A percentile compares a stretch with the other conserved stretches of the same genome.
These are phyloP conservation scores for Phytophthora rubi DNA, from an alignment of 352 stramenopile genomes.

Conservation along the genomic window DNA sequence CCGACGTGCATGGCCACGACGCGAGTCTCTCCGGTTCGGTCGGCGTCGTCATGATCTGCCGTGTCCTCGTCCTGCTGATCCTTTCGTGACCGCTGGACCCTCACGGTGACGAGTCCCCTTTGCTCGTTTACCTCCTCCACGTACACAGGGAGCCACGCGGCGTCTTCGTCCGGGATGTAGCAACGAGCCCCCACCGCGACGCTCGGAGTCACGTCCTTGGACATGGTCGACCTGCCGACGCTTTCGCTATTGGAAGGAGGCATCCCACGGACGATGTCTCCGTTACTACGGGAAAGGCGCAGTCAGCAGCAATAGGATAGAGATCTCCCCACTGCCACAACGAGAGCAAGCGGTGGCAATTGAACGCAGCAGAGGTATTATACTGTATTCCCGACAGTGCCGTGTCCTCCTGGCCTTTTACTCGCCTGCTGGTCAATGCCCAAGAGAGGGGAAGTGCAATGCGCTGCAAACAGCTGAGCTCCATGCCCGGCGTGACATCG, in stretches of 20 bases:
- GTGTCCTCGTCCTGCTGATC: slow-evolving; percentile 37
- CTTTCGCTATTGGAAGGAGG: slow-evolving; percentile 31
- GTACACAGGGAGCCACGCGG: slow-evolving; percentile 76
- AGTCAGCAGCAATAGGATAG: slow-evolving; percentile 2
- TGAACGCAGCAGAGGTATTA: slow-evolving; percentile 9
- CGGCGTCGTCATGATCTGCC: slow-evolving; percentile 28
- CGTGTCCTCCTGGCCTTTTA: slow-evolving; percentile 23
- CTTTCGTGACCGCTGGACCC: slow-evolving; percentile 41
- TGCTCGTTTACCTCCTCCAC: slow-evolving; percentile 68
- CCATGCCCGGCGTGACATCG: slow-evolving; percentile 37
- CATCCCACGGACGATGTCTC: slow-evolving; percentile 15
- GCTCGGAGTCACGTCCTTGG: slow-evolving; percentile 32
- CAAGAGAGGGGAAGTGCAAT: slow-evolving; percentile 43
- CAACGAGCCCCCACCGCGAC: slow-evolving; percentile 69
- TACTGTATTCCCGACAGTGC: slow-evolving; percentile 5
- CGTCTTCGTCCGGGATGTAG: slow-evolving; percentile 72
- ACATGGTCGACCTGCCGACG: slow-evolving; percentile 14
- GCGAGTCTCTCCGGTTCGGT: slow-evolving; percentile 30
- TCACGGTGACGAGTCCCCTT: slow-evolving; percentile 48
- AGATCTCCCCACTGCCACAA: slow-evolving; percentile 4
- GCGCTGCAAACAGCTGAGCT: slow-evolving; percentile 40
- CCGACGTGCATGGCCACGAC: slow-evolving; percentile 46
- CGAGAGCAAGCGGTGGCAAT: slow-evolving; percentile 6
- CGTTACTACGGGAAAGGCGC: slow-evolving; percentile 21
- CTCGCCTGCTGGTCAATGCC: slow-evolving; percentile 32